These are phyloP conservation scores for Melampsora larici-populina DNA, from an alignment of 1,284 basidiomycete species.

Conservation along the genomic window DNA sequence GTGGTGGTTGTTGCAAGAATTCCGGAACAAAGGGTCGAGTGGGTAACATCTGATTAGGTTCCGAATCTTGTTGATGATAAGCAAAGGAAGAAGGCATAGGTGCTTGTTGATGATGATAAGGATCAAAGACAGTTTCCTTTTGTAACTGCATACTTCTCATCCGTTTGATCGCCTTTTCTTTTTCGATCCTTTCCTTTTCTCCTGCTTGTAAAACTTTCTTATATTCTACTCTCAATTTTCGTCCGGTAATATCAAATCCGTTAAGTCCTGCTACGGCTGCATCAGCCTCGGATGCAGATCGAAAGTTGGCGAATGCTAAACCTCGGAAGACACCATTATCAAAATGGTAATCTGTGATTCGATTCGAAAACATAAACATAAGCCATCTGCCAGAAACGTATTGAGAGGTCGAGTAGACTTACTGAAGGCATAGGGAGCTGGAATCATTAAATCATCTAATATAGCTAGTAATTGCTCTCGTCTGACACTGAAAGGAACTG, in stretches of 20 bases:
- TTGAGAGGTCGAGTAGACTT: conserved; percentile 45
- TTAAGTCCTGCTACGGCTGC: conserved; percentile 92
- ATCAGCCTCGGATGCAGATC: conserved; percentile 83
- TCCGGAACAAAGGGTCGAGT: conserved; percentile 7
- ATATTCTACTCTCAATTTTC: conserved; percentile 97
- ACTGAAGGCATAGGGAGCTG: conserved; percentile 99
- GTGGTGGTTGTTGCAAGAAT: conserved; percentile 15
- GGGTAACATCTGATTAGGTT: conserved; percentile 9
- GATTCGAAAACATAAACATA: neutral
- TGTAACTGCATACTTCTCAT: conserved; percentile 93
- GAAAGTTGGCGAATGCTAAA: conserved; percentile 97
- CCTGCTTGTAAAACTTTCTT: conserved; percentile 98
- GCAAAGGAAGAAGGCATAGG: conserved; percentile 8
- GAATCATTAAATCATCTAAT: conserved; percentile 77
- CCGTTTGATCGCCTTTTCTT: conserved; percentile 95
- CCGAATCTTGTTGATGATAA: no score
- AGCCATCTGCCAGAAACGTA: conserved; percentile 59
- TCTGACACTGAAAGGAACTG: conserved; percentile 35
- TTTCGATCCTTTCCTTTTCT: conserved; percentile 97
- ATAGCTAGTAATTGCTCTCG: conserved; percentile 35
- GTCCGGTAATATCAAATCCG: conserved; percentile 87
- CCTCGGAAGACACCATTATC: conserved; percentile 96
- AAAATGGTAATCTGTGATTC: conserved; percentile 61
- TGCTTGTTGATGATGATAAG: conserved; percentile 13
- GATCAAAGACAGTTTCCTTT: conserved; percentile 32